Percentiles rank a stretch among this genome's conserved stretches.
phyloP scores from a whole-genome alignment of 495 filamentous ascomycete genomes.

The Podospora pseudopauciseta region DNA sequence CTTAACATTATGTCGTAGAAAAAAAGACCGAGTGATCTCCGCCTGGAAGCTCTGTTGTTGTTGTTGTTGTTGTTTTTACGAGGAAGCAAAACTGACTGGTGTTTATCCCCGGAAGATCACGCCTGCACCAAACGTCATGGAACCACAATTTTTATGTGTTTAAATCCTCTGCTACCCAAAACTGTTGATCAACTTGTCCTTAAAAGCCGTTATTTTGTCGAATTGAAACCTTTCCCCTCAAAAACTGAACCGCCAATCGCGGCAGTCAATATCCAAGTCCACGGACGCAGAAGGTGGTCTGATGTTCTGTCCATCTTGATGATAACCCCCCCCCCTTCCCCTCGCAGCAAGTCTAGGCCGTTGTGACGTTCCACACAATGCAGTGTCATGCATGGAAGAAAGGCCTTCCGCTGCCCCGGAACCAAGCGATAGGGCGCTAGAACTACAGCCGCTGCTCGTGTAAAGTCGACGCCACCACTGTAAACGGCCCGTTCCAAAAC shows the following conservation, averaged over 20 bases:
- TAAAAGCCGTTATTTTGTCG: too few species aligned
- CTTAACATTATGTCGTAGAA: too few species aligned
- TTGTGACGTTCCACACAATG: background rate
- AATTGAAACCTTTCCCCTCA: background rate
- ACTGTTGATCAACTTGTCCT: background rate
- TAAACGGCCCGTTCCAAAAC: constrained; percentile 1
- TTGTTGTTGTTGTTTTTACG: background rate
- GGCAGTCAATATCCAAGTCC: background rate
- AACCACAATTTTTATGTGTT: background rate
- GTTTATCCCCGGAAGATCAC: background rate
- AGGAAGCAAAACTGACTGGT: background rate
- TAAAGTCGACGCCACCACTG: background rate
- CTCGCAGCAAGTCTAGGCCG: background rate
- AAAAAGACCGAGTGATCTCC: background rate
- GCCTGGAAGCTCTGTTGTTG: background rate
- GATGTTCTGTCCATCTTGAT: background rate
- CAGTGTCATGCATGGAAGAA: background rate
- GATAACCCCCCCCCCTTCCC: background rate
- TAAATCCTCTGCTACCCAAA: background rate
- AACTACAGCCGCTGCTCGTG: background rate
- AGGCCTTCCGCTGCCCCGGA: constrained; percentile 9
- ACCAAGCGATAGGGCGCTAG: constrained; percentile 8
- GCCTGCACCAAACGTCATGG: background rate
- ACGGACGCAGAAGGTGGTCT: background rate
- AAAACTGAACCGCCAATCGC: background rate